A percentile compares a stretch with the other conserved stretches of the same genome.
Conservation (phyloP, 805 yeast species). For the Starmerella khaoyaiensis region DNA sequence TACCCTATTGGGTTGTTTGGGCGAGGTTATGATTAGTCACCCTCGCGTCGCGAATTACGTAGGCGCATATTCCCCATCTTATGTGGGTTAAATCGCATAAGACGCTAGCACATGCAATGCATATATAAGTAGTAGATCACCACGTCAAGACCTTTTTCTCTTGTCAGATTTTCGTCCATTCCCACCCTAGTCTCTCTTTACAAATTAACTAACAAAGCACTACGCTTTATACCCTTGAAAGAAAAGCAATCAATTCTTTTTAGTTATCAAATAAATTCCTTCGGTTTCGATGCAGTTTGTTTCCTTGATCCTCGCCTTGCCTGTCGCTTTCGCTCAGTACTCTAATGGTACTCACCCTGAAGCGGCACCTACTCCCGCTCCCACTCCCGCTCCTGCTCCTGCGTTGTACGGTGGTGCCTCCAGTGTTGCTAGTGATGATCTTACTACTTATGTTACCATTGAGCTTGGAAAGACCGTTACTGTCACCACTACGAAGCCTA, state of each 20-base stretch:
- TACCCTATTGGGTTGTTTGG: too few species aligned
- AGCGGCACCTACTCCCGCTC: conserved; percentile 1
- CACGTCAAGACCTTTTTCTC: too few species aligned
- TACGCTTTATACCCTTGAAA: not conserved
- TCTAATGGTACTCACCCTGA: conserved; percentile 1
- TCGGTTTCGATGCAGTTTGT: not conserved
- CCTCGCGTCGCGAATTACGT: too few species aligned
- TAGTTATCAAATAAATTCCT: not conserved
- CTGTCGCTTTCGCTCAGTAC: conserved; percentile 4
- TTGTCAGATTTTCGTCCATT: too few species aligned
- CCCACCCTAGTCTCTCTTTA: conserved; percentile 9
- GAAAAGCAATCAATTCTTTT: not conserved
- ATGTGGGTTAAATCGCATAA: too few species aligned
- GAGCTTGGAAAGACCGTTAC: conserved; percentile 20
- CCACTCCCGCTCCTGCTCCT: not conserved
- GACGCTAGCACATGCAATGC: too few species aligned
- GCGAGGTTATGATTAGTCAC: too few species aligned
- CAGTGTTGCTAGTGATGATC: conserved; percentile 3
- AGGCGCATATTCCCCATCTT: too few species aligned
- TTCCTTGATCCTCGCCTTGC: conserved; percentile 2
- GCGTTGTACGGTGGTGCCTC: conserved; percentile 4
- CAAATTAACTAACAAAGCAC: not conserved
- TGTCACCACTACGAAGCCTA: conserved; percentile 16
- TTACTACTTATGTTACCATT: conserved; percentile 20
- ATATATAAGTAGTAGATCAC: too few species aligned